Conservation (phyloP, 176 grass and related monocot genomes). For the Canna indica region DNA sequence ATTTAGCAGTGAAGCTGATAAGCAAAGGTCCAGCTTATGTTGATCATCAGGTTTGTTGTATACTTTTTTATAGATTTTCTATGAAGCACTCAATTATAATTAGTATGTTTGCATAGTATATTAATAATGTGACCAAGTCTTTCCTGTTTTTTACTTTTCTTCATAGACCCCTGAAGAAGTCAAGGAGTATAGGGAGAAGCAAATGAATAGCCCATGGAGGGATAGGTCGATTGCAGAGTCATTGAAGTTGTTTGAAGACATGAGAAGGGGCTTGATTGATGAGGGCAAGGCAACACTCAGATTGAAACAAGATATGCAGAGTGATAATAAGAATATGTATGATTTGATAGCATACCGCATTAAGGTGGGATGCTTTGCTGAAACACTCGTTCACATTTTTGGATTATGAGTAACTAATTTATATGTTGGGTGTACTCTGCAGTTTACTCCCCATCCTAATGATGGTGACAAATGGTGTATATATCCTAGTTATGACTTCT, state of each 20-base stretch:
- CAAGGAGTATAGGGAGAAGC: conserved; percentile 93
- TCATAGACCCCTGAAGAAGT: conserved; percentile 75
- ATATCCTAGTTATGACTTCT: conserved; percentile 95
- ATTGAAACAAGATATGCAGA: conserved; percentile 99
- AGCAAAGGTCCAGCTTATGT: conserved; percentile 82
- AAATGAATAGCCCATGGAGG: conserved; percentile 96
- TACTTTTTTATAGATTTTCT: not conserved
- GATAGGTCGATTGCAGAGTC: conserved; percentile 73
- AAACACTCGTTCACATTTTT: not conserved
- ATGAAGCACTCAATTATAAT: not conserved
- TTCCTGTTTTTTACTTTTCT: conserved; percentile 14
- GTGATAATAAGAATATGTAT: conserved; percentile 96
- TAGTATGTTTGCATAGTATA: not conserved
- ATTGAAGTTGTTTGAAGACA: conserved; percentile 87
- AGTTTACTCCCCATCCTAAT: conserved; percentile 92
- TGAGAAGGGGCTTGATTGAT: conserved; percentile 68
- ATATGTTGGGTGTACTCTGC: conserved; percentile 21
- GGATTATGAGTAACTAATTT: conserved; percentile 4
- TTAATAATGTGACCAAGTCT: not conserved
- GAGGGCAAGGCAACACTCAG: conserved; percentile 82
- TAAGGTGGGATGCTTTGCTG: conserved; percentile 52
- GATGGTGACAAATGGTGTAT: conserved; percentile 96
- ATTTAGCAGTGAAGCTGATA: conserved; percentile 84
- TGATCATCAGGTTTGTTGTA: conserved; percentile 74
- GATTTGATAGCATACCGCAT: conserved; percentile 97